These are phyloP conservation scores for Aureobasidium leucospermi DNA, from an alignment of 2,329 filamentous ascomycete species.

Conservation along the genomic window DNA sequence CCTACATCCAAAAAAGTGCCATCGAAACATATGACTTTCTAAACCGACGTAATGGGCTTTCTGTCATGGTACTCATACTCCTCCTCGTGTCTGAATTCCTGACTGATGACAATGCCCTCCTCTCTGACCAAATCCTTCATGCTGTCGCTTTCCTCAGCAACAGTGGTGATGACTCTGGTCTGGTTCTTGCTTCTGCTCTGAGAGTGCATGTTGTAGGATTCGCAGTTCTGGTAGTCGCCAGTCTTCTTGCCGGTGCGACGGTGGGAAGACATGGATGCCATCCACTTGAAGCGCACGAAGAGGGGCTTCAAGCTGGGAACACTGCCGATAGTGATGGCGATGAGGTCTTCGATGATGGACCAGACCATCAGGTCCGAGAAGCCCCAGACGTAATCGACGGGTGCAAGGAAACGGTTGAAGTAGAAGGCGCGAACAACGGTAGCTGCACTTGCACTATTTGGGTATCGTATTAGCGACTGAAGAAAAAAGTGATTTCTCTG, in stretches of 20 bases:
- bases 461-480: not conserved
- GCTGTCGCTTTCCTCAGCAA: constrained; percentile 1
- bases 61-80: constrained; percentile 8
- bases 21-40: not conserved
- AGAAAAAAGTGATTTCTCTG: too few relatives aligned
- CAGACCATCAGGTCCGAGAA: constrained; percentile 16
- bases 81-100: constrained; percentile 5
- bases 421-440: constrained; percentile 37
- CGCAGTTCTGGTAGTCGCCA: not conserved
- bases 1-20: not conserved
- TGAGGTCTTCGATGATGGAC: constrained; percentile 16
- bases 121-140: constrained; percentile 8
- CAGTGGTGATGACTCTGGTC: not conserved
- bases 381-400: constrained; percentile 29
- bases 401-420: constrained; percentile 27
- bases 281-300: not conserved
- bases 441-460: constrained; percentile 38
- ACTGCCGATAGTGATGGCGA: constrained; percentile 16
- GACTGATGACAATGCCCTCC: constrained; percentile 1
- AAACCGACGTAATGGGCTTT: not conserved
- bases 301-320: constrained; percentile 16
- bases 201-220: constrained; percentile 3
- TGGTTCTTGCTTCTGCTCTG: not conserved
- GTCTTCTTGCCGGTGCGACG: not conserved
- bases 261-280: not conserved